A percentile compares a stretch with the other conserved stretches of the same genome.
phyloP scores from a whole-genome alignment of 192 early-diverging fungal species.

The Kickxella alabastrina region DNA sequence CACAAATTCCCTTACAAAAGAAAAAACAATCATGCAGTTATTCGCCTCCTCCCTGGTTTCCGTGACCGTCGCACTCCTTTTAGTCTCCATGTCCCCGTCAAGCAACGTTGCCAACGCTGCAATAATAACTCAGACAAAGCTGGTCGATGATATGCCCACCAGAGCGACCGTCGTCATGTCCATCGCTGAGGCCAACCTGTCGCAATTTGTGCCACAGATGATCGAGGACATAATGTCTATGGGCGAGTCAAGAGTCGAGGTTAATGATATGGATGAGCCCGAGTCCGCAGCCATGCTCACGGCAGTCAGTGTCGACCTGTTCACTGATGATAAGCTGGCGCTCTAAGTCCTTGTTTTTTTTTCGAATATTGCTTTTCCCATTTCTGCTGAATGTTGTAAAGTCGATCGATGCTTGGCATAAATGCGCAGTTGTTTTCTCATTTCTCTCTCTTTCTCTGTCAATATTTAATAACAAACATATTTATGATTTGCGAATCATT shows the following conservation, averaged over 20 bases:
- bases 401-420: not conserved
- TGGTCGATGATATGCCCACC: no score
- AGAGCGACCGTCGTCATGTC: no score
- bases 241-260: conserved; percentile 4
- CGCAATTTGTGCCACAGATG: conserved; percentile 25
- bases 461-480: not conserved
- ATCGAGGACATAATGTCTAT: conserved; percentile 15
- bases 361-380: not conserved
- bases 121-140: no score
- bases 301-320: conserved; percentile 1
- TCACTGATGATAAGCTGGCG: not conserved
- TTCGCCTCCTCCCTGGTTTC: no score
- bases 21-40: no score
- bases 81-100: no score
- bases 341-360: not conserved
- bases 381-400: not conserved
- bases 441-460: not conserved
- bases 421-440: not conserved
- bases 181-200: conserved; percentile 32
- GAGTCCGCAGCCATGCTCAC: not conserved
- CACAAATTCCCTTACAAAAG: no score
- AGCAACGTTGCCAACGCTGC: not conserved
- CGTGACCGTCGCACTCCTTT: no score
- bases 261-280: not conserved
- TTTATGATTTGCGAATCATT: no score